These are phyloP conservation scores for Quercus wislizeni DNA, from an alignment of 306 rosid species.

Conservation along the genomic window DNA sequence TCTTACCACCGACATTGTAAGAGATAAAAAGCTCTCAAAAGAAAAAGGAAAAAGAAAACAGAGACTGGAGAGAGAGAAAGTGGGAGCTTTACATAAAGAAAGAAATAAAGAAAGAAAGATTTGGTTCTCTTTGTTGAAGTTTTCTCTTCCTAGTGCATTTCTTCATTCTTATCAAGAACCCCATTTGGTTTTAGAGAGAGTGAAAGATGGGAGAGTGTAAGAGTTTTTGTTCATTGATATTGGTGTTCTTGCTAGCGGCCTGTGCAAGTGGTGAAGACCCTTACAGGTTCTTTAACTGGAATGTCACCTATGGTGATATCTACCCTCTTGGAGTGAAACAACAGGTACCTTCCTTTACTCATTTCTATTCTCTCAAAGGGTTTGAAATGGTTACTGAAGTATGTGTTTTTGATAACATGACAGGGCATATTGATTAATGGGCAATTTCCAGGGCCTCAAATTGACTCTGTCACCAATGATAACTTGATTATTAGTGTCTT, in stretches of 20 bases:
- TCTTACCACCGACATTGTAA: constrained; percentile 30
- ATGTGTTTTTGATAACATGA: constrained; percentile 14
- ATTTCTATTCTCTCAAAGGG: neutral
- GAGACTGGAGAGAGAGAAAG: neutral
- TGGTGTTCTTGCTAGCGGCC: constrained; percentile 39
- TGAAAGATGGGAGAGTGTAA: constrained; percentile 38
- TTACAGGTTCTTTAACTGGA: constrained; percentile 73
- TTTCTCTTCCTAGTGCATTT: constrained; percentile 5
- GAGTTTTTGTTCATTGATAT: constrained; percentile 27
- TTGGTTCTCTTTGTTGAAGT: constrained; percentile 10
- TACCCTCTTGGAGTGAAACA: constrained; percentile 87
- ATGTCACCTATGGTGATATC: constrained; percentile 81
- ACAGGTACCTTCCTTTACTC: constrained; percentile 33
- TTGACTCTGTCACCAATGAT: constrained; percentile 78
- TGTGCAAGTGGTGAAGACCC: constrained; percentile 67
- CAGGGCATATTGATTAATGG: constrained; percentile 92
- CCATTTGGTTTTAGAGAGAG: constrained; percentile 2
- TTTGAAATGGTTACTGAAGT: neutral
- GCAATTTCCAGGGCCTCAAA: constrained; percentile 90
- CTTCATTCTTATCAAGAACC: neutral
- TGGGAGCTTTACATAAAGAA: constrained; percentile 23
- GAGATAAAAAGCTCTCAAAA: constrained; percentile 8
- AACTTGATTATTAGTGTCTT: constrained; percentile 72
- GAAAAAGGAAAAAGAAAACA: neutral
- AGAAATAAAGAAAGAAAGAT: neutral